Evolutionary conservation across 106 monocot species (phyloP), one percentile per base, ranked within the genome.

Genomic region (Cymbidium sinense): DNA sequence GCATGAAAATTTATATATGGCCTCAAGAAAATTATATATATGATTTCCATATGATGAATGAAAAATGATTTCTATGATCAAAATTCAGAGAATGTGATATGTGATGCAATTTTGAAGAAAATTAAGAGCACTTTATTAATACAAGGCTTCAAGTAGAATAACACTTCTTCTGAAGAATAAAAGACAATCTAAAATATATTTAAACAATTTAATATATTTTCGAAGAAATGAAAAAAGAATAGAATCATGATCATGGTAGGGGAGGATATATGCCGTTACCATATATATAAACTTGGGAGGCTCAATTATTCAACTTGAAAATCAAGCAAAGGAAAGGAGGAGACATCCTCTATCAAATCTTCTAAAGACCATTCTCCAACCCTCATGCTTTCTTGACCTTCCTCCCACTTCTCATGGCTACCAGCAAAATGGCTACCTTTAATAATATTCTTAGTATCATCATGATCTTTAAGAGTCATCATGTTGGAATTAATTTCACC

Each of bases 301-400:
- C 47, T 39, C 76, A 84, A 89, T 92, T 84, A 95, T 90, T 95
- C 95, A 78, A 81, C 91, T 88, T 95, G 85, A 75, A 92, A 89
- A 85, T 92, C 89, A 95, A 95, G 89, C 86, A 95, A 95, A 85
- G 95, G 84, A 44, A 91, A 87, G 62, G 88, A 75, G 37, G 84
- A 86, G 47, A 86, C 87, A 77, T 91, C 94, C 67, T 76, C 80
- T 87, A 92, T 83, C 80, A 95, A 80, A 65, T 86, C 89, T 79
- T 84, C 88, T 70, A 91, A 88, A 76, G 88, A 87, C 95, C 95
- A 95, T 77, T 86, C 91, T 43, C 81, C 91, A 33, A 81, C 39
- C 78, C 74, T 86, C 79, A 80, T 74, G 64, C 79, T 77, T 41
- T 85, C 84, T 34, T 83, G 78, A 23, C 79, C 85, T 3, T 67